phyloP scores from a whole-genome alignment of 345 rosid species.

The Gossypium longicalyx region DNA sequence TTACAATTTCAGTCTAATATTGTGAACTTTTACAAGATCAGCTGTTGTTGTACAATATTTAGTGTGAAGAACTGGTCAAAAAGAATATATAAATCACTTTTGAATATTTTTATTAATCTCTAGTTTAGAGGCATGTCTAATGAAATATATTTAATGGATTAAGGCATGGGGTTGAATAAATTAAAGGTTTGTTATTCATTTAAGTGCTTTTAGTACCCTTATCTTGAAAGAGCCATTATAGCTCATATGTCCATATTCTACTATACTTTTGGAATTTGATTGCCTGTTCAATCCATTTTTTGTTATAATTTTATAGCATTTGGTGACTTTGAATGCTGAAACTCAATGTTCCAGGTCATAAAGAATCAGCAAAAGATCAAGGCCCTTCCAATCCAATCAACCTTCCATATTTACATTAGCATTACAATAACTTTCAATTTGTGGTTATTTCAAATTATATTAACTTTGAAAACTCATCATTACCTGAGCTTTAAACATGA shows the following conservation, averaged over 20 bases:
- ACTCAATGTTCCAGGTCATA: neutral
- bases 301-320: neutral
- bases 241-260: neutral
- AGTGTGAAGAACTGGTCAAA: neutral
- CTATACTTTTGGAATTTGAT: neutral
- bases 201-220: neutral
- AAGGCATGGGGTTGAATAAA: neutral
- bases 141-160: neutral
- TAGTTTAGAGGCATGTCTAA: neutral
- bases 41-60: neutral
- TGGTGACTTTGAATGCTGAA: neutral
- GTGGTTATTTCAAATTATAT: too few relatives aligned
- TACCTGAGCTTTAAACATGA: too few relatives aligned
- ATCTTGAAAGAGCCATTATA: constrained; percentile 2
- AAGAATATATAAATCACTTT: neutral
- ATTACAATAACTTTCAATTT: too few relatives aligned
- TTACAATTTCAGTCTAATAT: neutral
- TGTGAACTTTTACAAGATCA: neutral
- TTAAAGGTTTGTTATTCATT: neutral
- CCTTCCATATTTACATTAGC: too few relatives aligned
- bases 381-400: too few relatives aligned
- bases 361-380: neutral
- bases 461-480: too few relatives aligned
- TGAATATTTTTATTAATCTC: neutral
- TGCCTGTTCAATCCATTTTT: neutral